Base-by-base conservation (phyloP, 2,329 filamentous ascomycete species). In the Leptodontidium sp. region DNA sequence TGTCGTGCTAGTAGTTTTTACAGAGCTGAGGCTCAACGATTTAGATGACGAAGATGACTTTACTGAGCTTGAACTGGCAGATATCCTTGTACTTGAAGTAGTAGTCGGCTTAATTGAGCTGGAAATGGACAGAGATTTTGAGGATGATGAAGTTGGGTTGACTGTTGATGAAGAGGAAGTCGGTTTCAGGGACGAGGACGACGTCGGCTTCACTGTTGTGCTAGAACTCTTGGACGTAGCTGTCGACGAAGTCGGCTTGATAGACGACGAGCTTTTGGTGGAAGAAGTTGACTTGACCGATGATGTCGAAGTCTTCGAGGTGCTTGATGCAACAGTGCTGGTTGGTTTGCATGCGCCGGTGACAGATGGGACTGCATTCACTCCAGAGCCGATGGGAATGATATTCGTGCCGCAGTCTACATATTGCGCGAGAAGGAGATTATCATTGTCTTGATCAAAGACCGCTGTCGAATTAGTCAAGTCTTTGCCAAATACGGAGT, bases 371-470 rank as follows among this genome's bases (percentile, higher is more conserved):
- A 74, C 70, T 21, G 71, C 70, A 65, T 73, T 57, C 9, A 38
- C 32, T 12, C 72, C 72, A 21, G 58, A 61, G 12, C 58, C 64
- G 43, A 73, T 73, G 0, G 68, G 40, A 9, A 73, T 43, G 38
- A 72, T 26, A 45, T 72, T 73, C 8, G 70, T 61, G 1, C 70
- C 70, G 38, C 73, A 74, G 29, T 61, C 68, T 9, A 68, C 70
- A 12, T 66, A 66, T 35, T 72, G 66, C 1, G 71, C 71, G 14
- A 74, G 35, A 45, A 61, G 69, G 21, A 73, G 50, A 63, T 71
- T 73, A 32, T 35, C 21, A 26, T 73, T 73, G 38, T 73, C 72
- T 49, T 73, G 71, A 45, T 74, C 72, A 65, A 64, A 74, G 7
- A 73, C 72, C n/a, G 69, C 72, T 71, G 61, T 14, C 35, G 52